phyloP scores from a whole-genome alignment of 2,329 filamentous ascomycete species.

The Penicillium glabrum region DNA sequence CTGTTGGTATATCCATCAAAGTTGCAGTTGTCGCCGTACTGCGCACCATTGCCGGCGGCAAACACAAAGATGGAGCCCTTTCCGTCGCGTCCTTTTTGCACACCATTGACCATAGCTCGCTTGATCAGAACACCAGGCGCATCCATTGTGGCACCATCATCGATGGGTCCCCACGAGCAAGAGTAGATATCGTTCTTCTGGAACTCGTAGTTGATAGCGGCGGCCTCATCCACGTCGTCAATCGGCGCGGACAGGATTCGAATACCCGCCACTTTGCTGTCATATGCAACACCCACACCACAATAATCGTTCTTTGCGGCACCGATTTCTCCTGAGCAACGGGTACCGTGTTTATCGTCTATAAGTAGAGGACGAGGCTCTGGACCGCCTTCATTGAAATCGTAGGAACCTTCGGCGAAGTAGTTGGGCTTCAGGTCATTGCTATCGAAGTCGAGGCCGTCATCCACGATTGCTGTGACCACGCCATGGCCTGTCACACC shows the following conservation, averaged over 20 bases:
- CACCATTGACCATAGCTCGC: conserved; percentile 84
- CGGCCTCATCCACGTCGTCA: conserved; percentile 86
- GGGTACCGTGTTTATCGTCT: conserved; percentile 88
- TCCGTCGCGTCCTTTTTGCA: conserved; percentile 81
- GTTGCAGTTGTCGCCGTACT: conserved; percentile 91
- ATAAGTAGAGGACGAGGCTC: conserved; percentile 78
- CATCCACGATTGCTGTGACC: conserved; percentile 92
- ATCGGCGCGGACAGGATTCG: conserved; percentile 91
- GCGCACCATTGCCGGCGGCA: conserved; percentile 90
- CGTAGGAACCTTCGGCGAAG: conserved; percentile 87
- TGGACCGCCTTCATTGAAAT: conserved; percentile 84
- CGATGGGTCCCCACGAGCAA: conserved; percentile 96
- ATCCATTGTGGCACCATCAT: conserved; percentile 93
- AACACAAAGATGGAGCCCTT: conserved; percentile 94
- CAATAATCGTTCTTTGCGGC: conserved; percentile 92
- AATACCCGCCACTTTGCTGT: conserved; percentile 84
- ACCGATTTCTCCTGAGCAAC: conserved; percentile 91
- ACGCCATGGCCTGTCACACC: conserved; percentile 87
- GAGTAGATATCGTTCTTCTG: conserved; percentile 96
- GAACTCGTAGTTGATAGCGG: conserved; percentile 87
- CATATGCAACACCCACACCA: conserved; percentile 92
- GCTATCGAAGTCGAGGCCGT: conserved; percentile 95
- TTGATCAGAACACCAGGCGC: conserved; percentile 85
- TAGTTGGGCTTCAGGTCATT: conserved; percentile 91
- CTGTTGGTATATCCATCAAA: conserved; percentile 99